These are phyloP conservation scores for Penicillium sp. DNA, from an alignment of 2,329 filamentous ascomycete genomes.

Conservation along the genomic window DNA sequence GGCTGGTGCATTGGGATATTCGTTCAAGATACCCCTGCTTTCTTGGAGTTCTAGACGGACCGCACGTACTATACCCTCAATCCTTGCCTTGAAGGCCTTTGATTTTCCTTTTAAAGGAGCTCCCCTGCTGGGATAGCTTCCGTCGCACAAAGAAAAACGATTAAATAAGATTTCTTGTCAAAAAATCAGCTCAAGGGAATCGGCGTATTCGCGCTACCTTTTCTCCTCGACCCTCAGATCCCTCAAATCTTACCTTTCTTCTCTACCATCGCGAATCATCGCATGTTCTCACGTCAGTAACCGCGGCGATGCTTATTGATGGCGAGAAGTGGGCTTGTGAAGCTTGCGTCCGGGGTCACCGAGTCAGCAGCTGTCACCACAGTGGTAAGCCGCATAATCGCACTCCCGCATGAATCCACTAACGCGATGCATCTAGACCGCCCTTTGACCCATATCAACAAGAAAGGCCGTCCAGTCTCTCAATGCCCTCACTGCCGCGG, in stretches of 20 bases:
- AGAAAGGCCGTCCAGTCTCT: slow-evolving; percentile 95
- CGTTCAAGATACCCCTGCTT: slow-evolving; percentile 42
- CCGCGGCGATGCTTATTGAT: slow-evolving; percentile 74
- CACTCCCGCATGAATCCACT: slow-evolving; percentile 6
- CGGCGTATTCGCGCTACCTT: slow-evolving; percentile 18
- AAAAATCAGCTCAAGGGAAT: slow-evolving; percentile 16
- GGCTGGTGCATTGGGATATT: slow-evolving; percentile 30
- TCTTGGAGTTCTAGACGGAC: slow-evolving; percentile 36
- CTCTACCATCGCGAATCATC: slow-evolving; percentile 40
- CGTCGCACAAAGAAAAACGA: slow-evolving; percentile 14
- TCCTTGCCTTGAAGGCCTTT: slow-evolving; percentile 41
- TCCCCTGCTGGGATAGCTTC: slow-evolving; percentile 28
- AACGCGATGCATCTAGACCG: slow-evolving; percentile 66
- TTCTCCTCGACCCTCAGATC: slow-evolving; percentile 17
- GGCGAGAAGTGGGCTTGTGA: slow-evolving; percentile 98
- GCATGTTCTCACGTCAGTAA: slow-evolving; percentile 46
- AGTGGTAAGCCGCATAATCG: slow-evolving; percentile 68
- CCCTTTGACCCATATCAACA: slow-evolving; percentile 91
- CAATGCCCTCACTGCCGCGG: slow-evolving; percentile 97
- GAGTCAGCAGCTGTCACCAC: slow-evolving; percentile 98
- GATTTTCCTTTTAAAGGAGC: slow-evolving; percentile 27
- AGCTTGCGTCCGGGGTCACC: slow-evolving; percentile 96
- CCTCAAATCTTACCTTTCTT: slow-evolving; percentile 21
- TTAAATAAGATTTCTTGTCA: slow-evolving; percentile 13
- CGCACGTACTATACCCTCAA: slow-evolving; percentile 28